phyloP scores from a whole-genome alignment of 768 basidiomycete species.

The Boletus vinaceobasis region DNA sequence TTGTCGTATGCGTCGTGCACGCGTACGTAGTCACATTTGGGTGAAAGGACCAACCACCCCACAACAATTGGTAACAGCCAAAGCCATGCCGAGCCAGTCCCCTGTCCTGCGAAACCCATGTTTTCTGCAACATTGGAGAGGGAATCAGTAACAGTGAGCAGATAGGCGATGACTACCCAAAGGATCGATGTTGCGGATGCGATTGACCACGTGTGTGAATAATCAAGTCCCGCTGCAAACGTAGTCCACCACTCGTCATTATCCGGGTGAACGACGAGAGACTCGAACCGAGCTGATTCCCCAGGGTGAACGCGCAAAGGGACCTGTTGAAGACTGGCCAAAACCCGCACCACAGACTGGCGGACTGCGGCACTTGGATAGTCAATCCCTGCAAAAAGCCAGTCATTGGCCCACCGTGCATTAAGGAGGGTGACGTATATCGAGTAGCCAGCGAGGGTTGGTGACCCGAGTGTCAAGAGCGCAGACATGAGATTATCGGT shows the following conservation, averaged over 20 bases:
- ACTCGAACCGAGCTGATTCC: constrained; percentile 31
- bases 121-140: constrained; percentile 12
- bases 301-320: constrained; percentile 34
- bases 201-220: constrained; percentile 40
- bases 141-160: constrained; percentile 17
- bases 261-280: constrained; percentile 39
- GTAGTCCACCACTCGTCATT: constrained; percentile 44
- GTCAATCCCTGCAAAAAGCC: constrained; percentile 27
- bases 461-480: constrained; percentile 44
- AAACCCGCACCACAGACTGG: constrained; percentile 29
- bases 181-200: constrained; percentile 38
- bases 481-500: constrained; percentile 42
- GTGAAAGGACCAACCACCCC: constrained; percentile 41
- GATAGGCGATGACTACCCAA: constrained; percentile 45
- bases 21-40: constrained; percentile 36
- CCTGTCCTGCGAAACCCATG: constrained; percentile 35
- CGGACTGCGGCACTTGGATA: constrained; percentile 21
- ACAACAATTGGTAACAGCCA: constrained; percentile 42
- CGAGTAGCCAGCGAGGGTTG: constrained; percentile 44
- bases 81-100: constrained; percentile 40
- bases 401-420: constrained; percentile 38
- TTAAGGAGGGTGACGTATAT: constrained; percentile 43
- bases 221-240: constrained; percentile 33
- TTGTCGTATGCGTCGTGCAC: constrained; percentile 19
- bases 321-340: constrained; percentile 42